Conservation (phyloP, 331 rosid genomes). For the Erythrophleum ivorense region DNA sequence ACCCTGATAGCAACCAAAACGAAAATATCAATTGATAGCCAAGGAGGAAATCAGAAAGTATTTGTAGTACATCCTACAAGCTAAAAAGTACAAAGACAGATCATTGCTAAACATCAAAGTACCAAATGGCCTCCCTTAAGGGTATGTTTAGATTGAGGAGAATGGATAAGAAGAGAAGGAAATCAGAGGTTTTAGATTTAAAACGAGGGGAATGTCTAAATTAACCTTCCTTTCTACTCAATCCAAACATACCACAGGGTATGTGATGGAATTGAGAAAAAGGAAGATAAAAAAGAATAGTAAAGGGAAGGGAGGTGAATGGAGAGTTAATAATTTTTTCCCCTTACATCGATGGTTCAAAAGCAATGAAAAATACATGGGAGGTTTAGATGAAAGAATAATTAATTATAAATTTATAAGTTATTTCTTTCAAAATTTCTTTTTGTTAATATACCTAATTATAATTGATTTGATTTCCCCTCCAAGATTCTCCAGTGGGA, state of each 20-base stretch:
- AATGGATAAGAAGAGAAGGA: too few species aligned
- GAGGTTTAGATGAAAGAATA: background rate
- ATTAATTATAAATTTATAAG: background rate
- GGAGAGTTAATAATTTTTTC: background rate
- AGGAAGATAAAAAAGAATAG: background rate
- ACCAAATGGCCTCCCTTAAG: background rate
- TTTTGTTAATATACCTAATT: background rate
- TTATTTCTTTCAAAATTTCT: too few species aligned
- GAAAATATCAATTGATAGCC: conserved; percentile 8
- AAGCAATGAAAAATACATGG: background rate
- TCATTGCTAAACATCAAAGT: background rate
- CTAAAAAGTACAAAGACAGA: background rate
- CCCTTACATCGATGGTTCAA: background rate
- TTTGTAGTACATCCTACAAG: background rate
- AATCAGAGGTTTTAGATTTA: too few species aligned
- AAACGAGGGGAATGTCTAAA: too few species aligned
- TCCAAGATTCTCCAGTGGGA: background rate
- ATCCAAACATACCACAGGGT: background rate
- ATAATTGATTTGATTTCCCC: background rate
- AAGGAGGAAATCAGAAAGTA: too few species aligned
- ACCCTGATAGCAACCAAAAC: background rate
- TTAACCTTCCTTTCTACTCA: too few species aligned
- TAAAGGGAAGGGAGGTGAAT: too few species aligned
- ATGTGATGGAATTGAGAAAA: too few species aligned
- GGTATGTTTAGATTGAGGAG: too few species aligned